Percentiles rank a stretch among this genome's conserved stretches.
Evolutionary conservation across 108 stramenopile genomes (phyloP).

Genomic region (Bacterosira constricta): DNA sequence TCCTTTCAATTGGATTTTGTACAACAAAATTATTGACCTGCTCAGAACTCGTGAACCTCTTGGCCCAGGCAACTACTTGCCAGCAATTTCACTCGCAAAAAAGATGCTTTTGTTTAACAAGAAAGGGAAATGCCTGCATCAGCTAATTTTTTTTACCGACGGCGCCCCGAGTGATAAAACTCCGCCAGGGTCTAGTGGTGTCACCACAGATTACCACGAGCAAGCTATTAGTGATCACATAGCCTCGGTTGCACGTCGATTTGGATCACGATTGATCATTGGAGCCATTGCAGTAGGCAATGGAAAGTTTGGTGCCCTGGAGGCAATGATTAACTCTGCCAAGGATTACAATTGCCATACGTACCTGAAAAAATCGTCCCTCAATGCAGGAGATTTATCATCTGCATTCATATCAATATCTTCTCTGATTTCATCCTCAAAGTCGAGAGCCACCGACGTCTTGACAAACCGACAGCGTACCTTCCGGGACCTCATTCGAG

Average conservation of each 20-base stretch:
- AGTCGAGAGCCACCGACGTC: conserved; percentile 34
- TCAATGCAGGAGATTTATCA: conserved; percentile 43
- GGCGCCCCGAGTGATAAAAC: conserved; percentile 52
- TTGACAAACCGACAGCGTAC: conserved; percentile 34
- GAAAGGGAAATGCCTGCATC: conserved; percentile 37
- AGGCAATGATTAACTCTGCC: conserved; percentile 32
- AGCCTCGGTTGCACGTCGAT: conserved; percentile 34
- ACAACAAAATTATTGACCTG: conserved; percentile 45
- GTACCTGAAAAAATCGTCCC: conserved; percentile 32
- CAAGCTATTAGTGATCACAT: conserved; percentile 32
- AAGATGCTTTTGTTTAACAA: conserved; percentile 22
- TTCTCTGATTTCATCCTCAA: conserved; percentile 7
- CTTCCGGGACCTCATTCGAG: conserved; percentile 20
- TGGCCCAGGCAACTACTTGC: conserved; percentile 48
- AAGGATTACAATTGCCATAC: conserved; percentile 41
- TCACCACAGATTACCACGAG: background rate
- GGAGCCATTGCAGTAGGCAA: conserved; percentile 46
- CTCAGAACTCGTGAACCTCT: conserved; percentile 29
- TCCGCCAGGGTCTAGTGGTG: conserved; percentile 12
- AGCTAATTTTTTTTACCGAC: conserved; percentile 55
- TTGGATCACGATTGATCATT: conserved; percentile 51
- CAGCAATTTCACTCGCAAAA: conserved; percentile 44
- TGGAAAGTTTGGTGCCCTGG: conserved; percentile 28
- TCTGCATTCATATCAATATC: conserved; percentile 44
- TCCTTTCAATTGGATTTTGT: conserved; percentile 48